Base-by-base conservation (phyloP, 2,329 filamentous ascomycete genomes). In the Claviceps maximensis region DNA sequence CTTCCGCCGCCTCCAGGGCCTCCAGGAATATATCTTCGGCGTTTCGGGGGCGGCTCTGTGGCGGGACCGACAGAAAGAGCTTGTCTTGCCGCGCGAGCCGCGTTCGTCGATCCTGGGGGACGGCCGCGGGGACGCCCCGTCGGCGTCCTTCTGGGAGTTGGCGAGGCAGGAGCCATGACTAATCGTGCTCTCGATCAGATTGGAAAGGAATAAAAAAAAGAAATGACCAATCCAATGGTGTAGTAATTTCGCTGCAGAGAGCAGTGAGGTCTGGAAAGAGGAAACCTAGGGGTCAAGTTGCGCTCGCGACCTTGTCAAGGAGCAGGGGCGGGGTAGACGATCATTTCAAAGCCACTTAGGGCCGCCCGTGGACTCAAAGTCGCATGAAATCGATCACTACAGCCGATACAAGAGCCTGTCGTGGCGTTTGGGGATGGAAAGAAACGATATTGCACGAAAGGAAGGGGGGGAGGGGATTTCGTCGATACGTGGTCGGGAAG, bases 1-100 rank as follows among this genome's bases (percentile, higher is more conserved):
- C 89, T 77, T 21, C 89, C 89, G 54, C 89, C 89, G 47, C 89
- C 89, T 41, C 88, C 89, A 54, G 88, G 85, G 3, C 89, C 89
- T 48, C 89, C 89, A 36, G 91, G 88, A 48, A 94, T 79, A 71
- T 95, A 96, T 68, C 82, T 79, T 59, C 83, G 77, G 64, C 79
- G 80, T 70, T 89, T 89, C 1, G 75, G 75, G 13, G 84, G 82
- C 27, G 83, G 83, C 59, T 86, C 83, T 48, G 75, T 73, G 44
- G 67, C 62, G 47, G 62, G 57, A 19, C 62, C 65, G 19, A 63
- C 61, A 27, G 64, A 62, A 41, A 63, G 65, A 17, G 64, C 67
- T 50, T 67, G 65, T 55, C 71, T 65, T 41, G 68, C 68, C 25
- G 68, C 67, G 57, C 69, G 67, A 52, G 66, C 67, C 40, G 71